Percentiles rank a stretch among this genome's conserved stretches.
These are phyloP conservation scores for Aspergillus ochraceoroseus DNA, from an alignment of 2,329 filamentous ascomycete species.

Conservation along the genomic window DNA sequence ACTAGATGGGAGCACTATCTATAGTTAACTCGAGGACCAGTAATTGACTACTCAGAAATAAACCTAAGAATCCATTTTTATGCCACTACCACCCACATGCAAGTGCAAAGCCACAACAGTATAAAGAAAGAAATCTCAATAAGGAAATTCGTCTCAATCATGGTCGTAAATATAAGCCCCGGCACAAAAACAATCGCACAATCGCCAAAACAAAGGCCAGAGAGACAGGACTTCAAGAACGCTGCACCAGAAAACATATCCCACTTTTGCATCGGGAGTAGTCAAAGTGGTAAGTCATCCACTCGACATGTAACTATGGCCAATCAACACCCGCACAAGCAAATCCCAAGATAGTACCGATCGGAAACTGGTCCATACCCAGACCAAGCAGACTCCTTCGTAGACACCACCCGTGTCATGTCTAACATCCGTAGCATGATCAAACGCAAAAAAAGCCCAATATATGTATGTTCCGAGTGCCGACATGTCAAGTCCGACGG, in stretches of 20 bases:
- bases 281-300: not conserved
- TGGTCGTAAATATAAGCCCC: slow-evolving; percentile 32
- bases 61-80: slow-evolving; percentile 3
- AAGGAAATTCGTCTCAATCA: slow-evolving; percentile 38
- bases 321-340: not conserved
- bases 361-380: no score
- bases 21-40: no score
- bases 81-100: slow-evolving; percentile 4
- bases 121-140: slow-evolving; percentile 19
- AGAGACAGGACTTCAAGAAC: slow-evolving; percentile 4
- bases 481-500: not conserved
- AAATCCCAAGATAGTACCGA: slow-evolving; percentile 1
- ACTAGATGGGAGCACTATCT: no score
- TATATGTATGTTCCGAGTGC: not conserved
- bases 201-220: slow-evolving; percentile 9
- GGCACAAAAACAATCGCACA: slow-evolving; percentile 19
- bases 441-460: not conserved
- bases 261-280: slow-evolving; percentile 5
- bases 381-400: no score
- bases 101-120: slow-evolving; percentile 17
- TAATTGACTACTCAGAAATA: no score
- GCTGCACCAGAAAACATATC: not conserved
- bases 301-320: not conserved
- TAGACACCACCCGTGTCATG: not conserved
- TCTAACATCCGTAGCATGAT: slow-evolving; percentile 1